These are phyloP conservation scores for Colletotrichum liaoningense DNA, from an alignment of 2,329 filamentous ascomycete species.

Conservation along the genomic window DNA sequence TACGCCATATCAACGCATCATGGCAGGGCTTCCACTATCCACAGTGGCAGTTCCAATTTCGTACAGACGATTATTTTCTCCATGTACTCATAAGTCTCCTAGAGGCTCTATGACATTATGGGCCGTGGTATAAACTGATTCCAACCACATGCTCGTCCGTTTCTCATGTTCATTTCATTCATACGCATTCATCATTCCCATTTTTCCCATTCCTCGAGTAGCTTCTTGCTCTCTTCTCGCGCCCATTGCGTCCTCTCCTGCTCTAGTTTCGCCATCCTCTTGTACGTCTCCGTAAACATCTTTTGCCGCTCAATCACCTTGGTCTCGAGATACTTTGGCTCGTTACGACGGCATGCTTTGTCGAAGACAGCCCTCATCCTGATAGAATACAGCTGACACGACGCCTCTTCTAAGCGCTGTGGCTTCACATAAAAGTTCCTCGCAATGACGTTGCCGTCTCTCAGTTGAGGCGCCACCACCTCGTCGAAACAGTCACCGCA, in stretches of 20 bases:
- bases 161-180: constrained; percentile 35
- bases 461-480: constrained; percentile 76
- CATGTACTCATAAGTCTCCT: constrained; percentile 9
- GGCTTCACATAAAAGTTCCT: constrained; percentile 73
- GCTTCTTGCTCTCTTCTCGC: constrained; percentile 56
- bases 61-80: constrained; percentile 22
- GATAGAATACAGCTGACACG: constrained; percentile 84
- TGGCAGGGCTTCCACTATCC: neutral
- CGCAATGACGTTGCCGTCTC: constrained; percentile 65
- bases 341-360: constrained; percentile 73
- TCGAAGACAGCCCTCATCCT: constrained; percentile 82
- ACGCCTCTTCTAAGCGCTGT: constrained; percentile 64
- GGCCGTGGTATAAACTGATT: constrained; percentile 25
- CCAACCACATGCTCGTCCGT: constrained; percentile 15
- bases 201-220: constrained; percentile 67
- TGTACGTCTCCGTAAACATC: constrained; percentile 69
- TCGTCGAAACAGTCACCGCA: constrained; percentile 90
- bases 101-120: constrained; percentile 2
- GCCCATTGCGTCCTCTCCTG: constrained; percentile 50
- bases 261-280: constrained; percentile 60
- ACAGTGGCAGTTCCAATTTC: constrained; percentile 4
- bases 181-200: constrained; percentile 59
- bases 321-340: constrained; percentile 71
- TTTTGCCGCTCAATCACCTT: constrained; percentile 69
- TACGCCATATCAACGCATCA: neutral